These are phyloP conservation scores for Plasmopara muralis DNA, from an alignment of 352 stramenopile species.

Conservation along the genomic window DNA sequence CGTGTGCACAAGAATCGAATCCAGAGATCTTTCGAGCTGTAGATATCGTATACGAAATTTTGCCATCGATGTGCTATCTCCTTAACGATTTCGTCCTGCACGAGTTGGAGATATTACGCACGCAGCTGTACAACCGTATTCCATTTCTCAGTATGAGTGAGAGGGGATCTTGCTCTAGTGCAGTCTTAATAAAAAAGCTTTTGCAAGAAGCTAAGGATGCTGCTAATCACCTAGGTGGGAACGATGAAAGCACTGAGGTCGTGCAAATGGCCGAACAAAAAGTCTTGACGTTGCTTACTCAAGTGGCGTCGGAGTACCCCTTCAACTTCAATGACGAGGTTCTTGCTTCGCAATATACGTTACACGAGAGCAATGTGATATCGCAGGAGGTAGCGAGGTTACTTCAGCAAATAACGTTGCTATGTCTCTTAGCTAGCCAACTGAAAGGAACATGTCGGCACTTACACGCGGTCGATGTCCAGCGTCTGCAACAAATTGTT, in stretches of 20 bases:
- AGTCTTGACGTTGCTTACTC: conserved; percentile 26
- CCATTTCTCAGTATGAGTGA: conserved; percentile 32
- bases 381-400: conserved; percentile 18
- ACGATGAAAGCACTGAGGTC: conserved; percentile 9
- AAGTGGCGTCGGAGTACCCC: conserved; percentile 29
- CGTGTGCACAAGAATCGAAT: conserved; percentile 16
- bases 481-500: conserved; percentile 18
- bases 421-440: conserved; percentile 32
- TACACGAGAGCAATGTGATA: conserved; percentile 27
- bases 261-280: conserved; percentile 29
- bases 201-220: conserved; percentile 25
- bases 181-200: conserved; percentile 18
- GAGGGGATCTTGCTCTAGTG: conserved; percentile 11
- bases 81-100: conserved; percentile 37
- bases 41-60: conserved; percentile 23
- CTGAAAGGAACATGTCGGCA: conserved; percentile 21
- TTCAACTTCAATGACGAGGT: conserved; percentile 23
- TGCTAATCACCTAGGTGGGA: conserved; percentile 16
- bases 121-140: conserved; percentile 28
- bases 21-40: conserved; percentile 19
- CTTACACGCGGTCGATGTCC: conserved; percentile 23
- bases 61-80: conserved; percentile 40
- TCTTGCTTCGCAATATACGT: conserved; percentile 8
- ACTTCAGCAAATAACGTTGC: conserved; percentile 24
- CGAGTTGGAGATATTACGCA: conserved; percentile 27